Evolutionary conservation across 2,329 filamentous ascomycete species (phyloP), one percentile per base, ranked within the genome.

Genomic region (Fusarium sterilihyphosum): DNA sequence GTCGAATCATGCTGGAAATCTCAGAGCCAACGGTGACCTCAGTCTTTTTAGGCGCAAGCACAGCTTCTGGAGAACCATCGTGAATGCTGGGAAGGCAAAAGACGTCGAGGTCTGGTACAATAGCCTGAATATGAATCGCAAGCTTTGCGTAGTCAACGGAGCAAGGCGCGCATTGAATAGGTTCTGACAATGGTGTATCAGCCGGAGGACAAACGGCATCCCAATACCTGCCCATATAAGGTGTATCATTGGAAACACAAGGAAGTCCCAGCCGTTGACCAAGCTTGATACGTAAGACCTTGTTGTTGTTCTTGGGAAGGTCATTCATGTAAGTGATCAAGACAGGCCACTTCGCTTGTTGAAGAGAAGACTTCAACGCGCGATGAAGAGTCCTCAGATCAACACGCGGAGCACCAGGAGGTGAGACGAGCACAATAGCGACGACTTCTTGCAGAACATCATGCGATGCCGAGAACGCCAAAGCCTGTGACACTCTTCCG

Each of bases 301-400:
- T 68, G 18, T 59, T 59, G n/a, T 68, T 68, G 40, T 68, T 68
- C 53, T 68, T 68, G 1, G 65, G 65, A 6, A 68, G 43, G 10
- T 68, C 65, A 1, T 43, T 4, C 63, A 68, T 68, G 5, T 68
- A 68, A 0, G 40, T n/a, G 35, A 68, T 62, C 8, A 68, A 13
- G 0, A 68, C 65, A 2, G 65, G 65, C 65, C 65, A 68, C 3
- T 68, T 68, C 0, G 54, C 63, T 4, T 61, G 53, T 7, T 68
- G 63, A 11, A 68, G 65, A 1, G 65, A 68, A 5, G 46, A 20
- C 46, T 68, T 68, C 24, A 68, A 6, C 1, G 63, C 40, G 1
- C 35, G n/a, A 1, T 68, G 65, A 1, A 68, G 65, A 0, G 35
- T 61, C 16, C 54, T 17, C 0, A 68, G 35, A 37, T 68, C 65